phyloP scores from a whole-genome alignment of 1,284 basidiomycete species.

The Cryptococcus sp. region DNA sequence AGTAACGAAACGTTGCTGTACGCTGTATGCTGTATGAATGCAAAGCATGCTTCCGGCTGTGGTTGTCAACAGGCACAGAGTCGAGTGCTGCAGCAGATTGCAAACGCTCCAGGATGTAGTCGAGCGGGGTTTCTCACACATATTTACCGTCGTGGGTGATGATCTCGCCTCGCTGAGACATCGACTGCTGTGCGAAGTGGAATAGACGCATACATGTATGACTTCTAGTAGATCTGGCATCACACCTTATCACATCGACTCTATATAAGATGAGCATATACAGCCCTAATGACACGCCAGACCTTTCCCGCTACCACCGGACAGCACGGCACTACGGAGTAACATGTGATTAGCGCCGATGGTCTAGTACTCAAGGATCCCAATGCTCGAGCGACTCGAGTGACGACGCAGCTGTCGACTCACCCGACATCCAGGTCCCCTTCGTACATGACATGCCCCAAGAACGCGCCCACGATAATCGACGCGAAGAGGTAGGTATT shows the following conservation, averaged over 20 bases:
- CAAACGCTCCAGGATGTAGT: too few species aligned
- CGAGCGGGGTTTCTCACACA: too few species aligned
- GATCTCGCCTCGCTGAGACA: too few species aligned
- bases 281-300: slow-evolving; percentile 39
- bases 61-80: neutral
- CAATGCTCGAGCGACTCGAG: neutral
- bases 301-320: slow-evolving; percentile 28
- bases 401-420: slow-evolving; percentile 10
- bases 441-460: slow-evolving; percentile 52
- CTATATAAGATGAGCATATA: neutral
- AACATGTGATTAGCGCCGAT: neutral
- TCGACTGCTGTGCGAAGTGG: too few species aligned
- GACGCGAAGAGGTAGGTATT: slow-evolving; percentile 53
- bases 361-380: neutral
- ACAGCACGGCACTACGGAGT: slow-evolving; percentile 10
- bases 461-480: slow-evolving; percentile 52
- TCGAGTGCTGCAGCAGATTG: too few species aligned
- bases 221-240: too few species aligned
- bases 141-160: too few species aligned
- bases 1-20: too few species aligned
- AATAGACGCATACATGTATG: too few species aligned
- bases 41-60: too few species aligned
- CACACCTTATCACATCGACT: too few species aligned
- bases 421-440: slow-evolving; percentile 47
- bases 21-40: too few species aligned